A percentile compares a stretch with the other conserved stretches of the same genome.
phyloP scores from a whole-genome alignment of 2,329 filamentous ascomycete genomes.

The Lecanoromycetidae sp. region DNA sequence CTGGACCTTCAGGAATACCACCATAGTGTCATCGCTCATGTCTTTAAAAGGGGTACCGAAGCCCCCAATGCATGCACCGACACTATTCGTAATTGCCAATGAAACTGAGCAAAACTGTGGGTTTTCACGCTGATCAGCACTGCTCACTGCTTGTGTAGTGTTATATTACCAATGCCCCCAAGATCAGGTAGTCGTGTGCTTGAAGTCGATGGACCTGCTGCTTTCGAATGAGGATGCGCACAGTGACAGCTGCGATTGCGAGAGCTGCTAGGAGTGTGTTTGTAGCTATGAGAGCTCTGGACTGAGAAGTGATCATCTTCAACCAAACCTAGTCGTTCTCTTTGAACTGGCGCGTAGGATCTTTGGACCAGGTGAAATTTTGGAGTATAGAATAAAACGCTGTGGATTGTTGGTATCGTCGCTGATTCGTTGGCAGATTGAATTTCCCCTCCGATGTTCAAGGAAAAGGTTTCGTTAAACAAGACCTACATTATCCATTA shows the following conservation, averaged over 20 bases:
- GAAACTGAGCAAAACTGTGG: conserved; percentile 4
- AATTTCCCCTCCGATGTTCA: too few relatives aligned
- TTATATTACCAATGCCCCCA: conserved; percentile 7
- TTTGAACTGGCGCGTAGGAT: too few relatives aligned
- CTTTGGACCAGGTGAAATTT: too few relatives aligned
- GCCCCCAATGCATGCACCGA: conserved; percentile 10
- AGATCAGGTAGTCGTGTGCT: conserved; percentile 10
- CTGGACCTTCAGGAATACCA: conserved; percentile 6
- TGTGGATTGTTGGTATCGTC: too few relatives aligned
- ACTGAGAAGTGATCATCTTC: conserved; percentile 5
- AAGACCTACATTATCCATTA: too few relatives aligned
- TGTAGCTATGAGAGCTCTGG: conserved; percentile 8
- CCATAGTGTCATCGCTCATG: conserved; percentile 1
- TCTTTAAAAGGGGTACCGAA: conserved; percentile 6
- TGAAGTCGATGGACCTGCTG: background rate
- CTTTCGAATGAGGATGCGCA: conserved; percentile 1
- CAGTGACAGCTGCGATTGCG: conserved; percentile 1
- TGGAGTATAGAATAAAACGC: too few relatives aligned
- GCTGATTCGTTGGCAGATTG: too few relatives aligned
- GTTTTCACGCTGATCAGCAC: background rate
- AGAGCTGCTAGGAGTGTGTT: conserved; percentile 2
- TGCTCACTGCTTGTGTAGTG: background rate
- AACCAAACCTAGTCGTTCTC: too few relatives aligned
- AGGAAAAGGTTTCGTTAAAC: too few relatives aligned
- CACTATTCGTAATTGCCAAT: conserved; percentile 9